Conservation (phyloP, 495 filamentous ascomycete genomes). For the Neurospora sp. region DNA sequence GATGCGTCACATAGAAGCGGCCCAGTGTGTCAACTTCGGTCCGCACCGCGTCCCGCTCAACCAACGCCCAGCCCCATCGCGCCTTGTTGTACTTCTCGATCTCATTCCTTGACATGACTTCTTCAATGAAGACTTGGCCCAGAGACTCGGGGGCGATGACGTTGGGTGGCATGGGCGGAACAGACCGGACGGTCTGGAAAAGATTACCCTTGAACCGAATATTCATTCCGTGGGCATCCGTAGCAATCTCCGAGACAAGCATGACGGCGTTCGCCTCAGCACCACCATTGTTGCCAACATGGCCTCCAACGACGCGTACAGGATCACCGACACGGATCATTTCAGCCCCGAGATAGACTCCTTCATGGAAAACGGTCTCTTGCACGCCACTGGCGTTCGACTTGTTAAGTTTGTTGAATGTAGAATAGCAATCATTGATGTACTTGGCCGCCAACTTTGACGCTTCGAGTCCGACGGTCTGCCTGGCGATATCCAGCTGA, state of each 20-base stretch:
- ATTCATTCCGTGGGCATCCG: slow-evolving; percentile 9
- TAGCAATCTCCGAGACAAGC: slow-evolving; percentile 18
- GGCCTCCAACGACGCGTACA: slow-evolving; percentile 18
- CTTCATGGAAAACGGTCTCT: slow-evolving; percentile 10
- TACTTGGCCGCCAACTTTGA: slow-evolving; percentile 32
- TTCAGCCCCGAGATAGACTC: slow-evolving; percentile 36
- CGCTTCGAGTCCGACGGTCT: slow-evolving; percentile 29
- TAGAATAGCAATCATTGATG: slow-evolving; percentile 33
- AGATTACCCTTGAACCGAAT: slow-evolving; percentile 21
- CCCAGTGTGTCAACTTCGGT: slow-evolving; percentile 23
- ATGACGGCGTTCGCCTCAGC: slow-evolving; percentile 19
- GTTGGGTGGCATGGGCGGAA: slow-evolving; percentile 3
- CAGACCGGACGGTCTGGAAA: slow-evolving; percentile 12
- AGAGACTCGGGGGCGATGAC: slow-evolving; percentile 9
- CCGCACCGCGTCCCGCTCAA: slow-evolving; percentile 11
- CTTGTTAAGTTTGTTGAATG: slow-evolving; percentile 23
- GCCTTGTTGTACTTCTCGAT: slow-evolving; percentile 16
- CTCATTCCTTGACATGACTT: slow-evolving; percentile 22
- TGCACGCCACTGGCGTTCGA: slow-evolving; percentile 4
- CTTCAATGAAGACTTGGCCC: slow-evolving; percentile 24
- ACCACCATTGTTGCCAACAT: not conserved
- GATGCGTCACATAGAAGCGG: slow-evolving; percentile 34
- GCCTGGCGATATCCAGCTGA: slow-evolving; percentile 9
- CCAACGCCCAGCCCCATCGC: slow-evolving; percentile 23
- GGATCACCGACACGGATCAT: slow-evolving; percentile 30